Conservation (phyloP, 1,284 basidiomycete species). For the Salmacisia buchloeana region DNA sequence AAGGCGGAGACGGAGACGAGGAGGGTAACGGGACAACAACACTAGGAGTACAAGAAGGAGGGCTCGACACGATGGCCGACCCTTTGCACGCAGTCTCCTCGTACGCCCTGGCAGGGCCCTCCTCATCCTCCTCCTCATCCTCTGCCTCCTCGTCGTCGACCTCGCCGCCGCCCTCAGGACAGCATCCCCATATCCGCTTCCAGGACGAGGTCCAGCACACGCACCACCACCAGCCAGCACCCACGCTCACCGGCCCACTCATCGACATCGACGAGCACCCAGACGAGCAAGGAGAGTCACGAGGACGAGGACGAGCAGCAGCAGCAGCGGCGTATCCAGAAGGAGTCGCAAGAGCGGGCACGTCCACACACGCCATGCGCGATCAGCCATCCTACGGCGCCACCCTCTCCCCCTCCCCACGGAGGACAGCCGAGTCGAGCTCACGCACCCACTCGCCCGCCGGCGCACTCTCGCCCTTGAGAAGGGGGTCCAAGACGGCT, state of each 20-base stretch:
- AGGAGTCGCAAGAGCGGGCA: too few species aligned
- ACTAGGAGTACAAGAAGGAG: too few species aligned
- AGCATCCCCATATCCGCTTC: constrained; percentile 7
- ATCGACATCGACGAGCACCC: not conserved
- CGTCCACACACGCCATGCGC: constrained; percentile 5
- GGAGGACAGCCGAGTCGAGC: not conserved
- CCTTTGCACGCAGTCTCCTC: too few species aligned
- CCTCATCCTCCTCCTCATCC: too few species aligned
- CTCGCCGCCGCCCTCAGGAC: too few species aligned
- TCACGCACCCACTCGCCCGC: not conserved
- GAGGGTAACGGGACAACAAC: too few species aligned
- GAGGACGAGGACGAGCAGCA: not conserved
- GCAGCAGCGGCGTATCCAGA: too few species aligned
- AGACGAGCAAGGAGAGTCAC: not conserved
- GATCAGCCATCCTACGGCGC: not conserved
- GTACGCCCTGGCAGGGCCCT: too few species aligned
- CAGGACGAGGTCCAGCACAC: not conserved
- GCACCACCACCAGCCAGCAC: not conserved
- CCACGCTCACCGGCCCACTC: not conserved
- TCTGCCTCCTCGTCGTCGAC: too few species aligned
- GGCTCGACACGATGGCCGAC: too few species aligned
- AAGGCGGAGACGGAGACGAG: too few species aligned
- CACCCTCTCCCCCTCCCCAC: not conserved
- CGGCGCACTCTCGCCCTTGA: not conserved
- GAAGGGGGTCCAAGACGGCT: not conserved